These are phyloP conservation scores for Vachellia collinsii DNA, from an alignment of 306 rosid species.

Conservation along the genomic window DNA sequence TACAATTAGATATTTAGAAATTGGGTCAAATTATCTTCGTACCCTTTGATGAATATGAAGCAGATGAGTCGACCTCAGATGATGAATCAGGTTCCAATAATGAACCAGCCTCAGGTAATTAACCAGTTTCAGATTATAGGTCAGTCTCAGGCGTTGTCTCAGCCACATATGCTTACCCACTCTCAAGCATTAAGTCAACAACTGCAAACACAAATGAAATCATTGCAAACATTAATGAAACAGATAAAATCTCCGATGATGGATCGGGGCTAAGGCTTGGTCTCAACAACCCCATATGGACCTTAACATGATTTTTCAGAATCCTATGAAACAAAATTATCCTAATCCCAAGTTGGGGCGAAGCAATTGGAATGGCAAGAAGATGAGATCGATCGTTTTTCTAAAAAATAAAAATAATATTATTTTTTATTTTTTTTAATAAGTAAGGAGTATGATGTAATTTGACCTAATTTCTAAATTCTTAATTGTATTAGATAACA, in stretches of 20 bases:
- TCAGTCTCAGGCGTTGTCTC: constrained; percentile 36
- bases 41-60: constrained; percentile 44
- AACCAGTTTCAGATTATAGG: constrained; percentile 37
- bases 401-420: too few species aligned
- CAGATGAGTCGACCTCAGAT: constrained; percentile 51
- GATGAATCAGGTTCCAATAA: constrained; percentile 52
- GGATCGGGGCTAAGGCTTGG: constrained; percentile 56
- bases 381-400: constrained; percentile 23
- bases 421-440: too few species aligned
- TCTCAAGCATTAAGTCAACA: constrained; percentile 44
- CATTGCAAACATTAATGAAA: constrained; percentile 45
- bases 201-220: constrained; percentile 41
- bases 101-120: constrained; percentile 48
- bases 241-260: constrained; percentile 50
- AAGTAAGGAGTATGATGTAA: too few species aligned
- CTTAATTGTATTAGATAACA: too few species aligned
- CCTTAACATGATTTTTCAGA: constrained; percentile 49
- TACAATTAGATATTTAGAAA: too few species aligned
- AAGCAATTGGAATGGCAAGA: constrained; percentile 85
- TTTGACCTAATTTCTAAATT: too few species aligned
- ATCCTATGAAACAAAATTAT: constrained; percentile 47
- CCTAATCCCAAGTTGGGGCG: constrained; percentile 44
- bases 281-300: constrained; percentile 52
- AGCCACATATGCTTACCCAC: constrained; percentile 43
- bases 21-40: too few species aligned